Conservation (phyloP, 805 yeast species). For the Kluyveromyces dobzhanskii region DNA sequence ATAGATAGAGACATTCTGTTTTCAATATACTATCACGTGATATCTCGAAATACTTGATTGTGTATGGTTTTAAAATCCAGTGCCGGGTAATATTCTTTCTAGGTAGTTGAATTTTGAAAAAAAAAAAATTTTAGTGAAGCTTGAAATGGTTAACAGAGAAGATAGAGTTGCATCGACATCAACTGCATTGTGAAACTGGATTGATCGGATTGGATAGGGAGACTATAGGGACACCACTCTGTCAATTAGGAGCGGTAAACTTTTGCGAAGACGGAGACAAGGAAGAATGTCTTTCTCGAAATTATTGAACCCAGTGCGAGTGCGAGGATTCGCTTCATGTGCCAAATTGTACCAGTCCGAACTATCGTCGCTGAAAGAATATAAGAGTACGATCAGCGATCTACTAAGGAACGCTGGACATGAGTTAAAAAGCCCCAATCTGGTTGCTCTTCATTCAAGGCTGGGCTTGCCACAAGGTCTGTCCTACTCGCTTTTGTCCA, state of each 20-base stretch:
- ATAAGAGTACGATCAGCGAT: slow-evolving; percentile 14
- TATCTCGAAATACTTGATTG: too few species aligned
- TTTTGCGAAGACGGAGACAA: background rate
- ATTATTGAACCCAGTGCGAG: background rate
- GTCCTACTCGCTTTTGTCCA: slow-evolving; percentile 62
- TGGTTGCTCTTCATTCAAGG: slow-evolving; percentile 73
- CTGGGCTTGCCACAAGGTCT: slow-evolving; percentile 52
- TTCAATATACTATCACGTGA: too few species aligned
- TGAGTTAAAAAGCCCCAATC: slow-evolving; percentile 49
- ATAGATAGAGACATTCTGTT: too few species aligned
- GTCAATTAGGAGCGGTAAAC: too few species aligned
- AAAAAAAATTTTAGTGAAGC: background rate
- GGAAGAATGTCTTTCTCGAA: background rate
- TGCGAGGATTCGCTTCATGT: slow-evolving; percentile 2
- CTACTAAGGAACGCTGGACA: slow-evolving; percentile 43
- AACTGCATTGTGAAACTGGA: background rate
- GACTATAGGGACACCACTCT: too few species aligned
- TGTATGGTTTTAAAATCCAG: too few species aligned
- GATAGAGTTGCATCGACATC: background rate
- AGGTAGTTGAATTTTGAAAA: too few species aligned
- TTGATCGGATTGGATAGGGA: background rate
- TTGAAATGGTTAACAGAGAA: background rate
- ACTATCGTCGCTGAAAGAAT: slow-evolving; percentile 2
- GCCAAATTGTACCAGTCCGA: background rate
- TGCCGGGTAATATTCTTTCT: too few species aligned